These are phyloP conservation scores for Puccinellia tenuiflora DNA, from an alignment of 176 grass and related monocot species.

Conservation along the genomic window DNA sequence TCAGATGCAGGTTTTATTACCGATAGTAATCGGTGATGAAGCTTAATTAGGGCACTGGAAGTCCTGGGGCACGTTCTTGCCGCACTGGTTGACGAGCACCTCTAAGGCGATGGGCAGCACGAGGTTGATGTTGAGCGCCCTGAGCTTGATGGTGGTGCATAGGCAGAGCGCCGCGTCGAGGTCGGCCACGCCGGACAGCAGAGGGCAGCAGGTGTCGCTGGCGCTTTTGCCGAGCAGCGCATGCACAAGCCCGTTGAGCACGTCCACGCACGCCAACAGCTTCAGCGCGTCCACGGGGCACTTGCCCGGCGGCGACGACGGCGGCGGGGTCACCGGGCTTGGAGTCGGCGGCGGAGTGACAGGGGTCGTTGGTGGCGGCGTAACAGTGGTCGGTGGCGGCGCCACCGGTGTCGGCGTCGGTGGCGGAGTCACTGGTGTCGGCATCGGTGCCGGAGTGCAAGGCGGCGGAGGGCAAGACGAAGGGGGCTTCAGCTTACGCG, in stretches of 20 bases:
- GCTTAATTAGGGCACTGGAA: conserved; percentile 53
- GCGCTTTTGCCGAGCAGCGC: conserved; percentile 27
- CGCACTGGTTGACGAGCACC: conserved; percentile 70
- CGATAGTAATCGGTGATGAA: background rate
- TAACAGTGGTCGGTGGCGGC: background rate
- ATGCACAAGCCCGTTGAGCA: conserved; percentile 47
- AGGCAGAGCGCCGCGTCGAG: conserved; percentile 81
- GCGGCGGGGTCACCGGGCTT: background rate
- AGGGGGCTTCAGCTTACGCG: background rate
- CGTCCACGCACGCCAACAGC: conserved; percentile 61
- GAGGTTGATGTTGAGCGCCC: conserved; percentile 45
- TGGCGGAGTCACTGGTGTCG: background rate
- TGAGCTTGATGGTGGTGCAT: conserved; percentile 69
- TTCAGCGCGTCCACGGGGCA: conserved; percentile 75
- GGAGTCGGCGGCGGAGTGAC: too few relatives aligned
- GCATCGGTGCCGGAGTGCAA: background rate
- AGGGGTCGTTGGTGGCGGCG: background rate
- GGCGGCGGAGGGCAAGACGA: conserved; percentile 23
- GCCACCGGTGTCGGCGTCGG: background rate
- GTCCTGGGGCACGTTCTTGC: conserved; percentile 52
- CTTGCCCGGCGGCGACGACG: conserved; percentile 19
- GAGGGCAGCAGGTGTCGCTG: conserved; percentile 49
- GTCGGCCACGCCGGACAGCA: conserved; percentile 60
- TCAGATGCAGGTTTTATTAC: background rate
- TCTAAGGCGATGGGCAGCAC: conserved; percentile 66